phyloP scores from a whole-genome alignment of 2,329 filamentous ascomycete genomes.

The Ophiostoma novo-ulmi region DNA sequence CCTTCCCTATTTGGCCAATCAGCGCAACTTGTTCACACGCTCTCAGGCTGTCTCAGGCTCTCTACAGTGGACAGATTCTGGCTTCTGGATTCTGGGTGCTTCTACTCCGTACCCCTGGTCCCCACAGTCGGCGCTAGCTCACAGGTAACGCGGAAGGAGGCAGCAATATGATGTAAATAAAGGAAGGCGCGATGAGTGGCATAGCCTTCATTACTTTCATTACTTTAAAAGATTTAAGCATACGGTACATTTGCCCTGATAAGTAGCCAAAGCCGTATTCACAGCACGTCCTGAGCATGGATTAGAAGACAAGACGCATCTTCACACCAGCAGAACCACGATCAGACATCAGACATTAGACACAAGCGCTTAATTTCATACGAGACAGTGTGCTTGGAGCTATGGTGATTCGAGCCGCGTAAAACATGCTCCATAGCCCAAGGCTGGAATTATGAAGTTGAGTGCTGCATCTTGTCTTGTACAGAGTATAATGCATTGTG shows the following conservation, averaged over 20 bases:
- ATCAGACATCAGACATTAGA: background rate
- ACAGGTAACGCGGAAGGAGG: background rate
- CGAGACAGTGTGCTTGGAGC: background rate
- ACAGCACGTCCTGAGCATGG: background rate
- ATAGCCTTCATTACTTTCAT: background rate
- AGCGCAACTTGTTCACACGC: conserved; percentile 16
- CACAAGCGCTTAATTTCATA: background rate
- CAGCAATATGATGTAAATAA: conserved; percentile 7
- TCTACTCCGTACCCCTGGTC: conserved; percentile 14
- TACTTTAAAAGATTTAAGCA: no score
- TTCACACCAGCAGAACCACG: background rate
- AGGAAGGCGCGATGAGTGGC: conserved; percentile 2
- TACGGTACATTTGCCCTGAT: background rate
- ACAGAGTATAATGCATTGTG: background rate
- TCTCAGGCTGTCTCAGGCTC: background rate
- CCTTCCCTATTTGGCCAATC: conserved; percentile 24
- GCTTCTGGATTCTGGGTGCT: conserved; percentile 11
- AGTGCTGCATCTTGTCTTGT: background rate
- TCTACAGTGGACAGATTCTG: background rate
- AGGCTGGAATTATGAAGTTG: background rate
- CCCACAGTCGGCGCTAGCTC: conserved; percentile 17
- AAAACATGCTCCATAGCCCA: conserved; percentile 2
- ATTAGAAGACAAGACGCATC: background rate
- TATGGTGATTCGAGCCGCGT: conserved; percentile 10
- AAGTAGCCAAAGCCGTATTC: background rate